Evolutionary conservation across 2,329 filamentous ascomycete genomes (phyloP).

Genomic region (Acrocalymma vagum): DNA sequence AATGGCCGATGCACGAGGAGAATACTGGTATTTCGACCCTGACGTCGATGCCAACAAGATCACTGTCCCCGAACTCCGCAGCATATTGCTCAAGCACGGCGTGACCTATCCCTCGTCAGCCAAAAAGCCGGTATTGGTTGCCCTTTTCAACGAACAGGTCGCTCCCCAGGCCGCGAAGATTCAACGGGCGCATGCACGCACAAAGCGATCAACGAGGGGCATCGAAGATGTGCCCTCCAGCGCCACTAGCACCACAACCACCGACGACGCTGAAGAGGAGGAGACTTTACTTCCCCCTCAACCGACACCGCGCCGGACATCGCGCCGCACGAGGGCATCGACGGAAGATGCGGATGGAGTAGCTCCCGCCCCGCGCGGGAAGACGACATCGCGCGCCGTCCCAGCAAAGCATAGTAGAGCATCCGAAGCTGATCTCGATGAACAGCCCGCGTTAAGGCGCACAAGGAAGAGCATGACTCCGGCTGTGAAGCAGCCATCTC

Average conservation of each 20-base stretch:
- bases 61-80: constrained; percentile 87
- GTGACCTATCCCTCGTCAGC: constrained; percentile 85
- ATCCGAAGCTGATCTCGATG: constrained; percentile 44
- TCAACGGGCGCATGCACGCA: constrained; percentile 75
- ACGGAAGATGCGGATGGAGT: constrained; percentile 41
- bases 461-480: constrained; percentile 50
- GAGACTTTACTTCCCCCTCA: constrained; percentile 56
- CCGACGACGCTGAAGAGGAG: constrained; percentile 62
- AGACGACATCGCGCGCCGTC: constrained; percentile 46
- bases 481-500: constrained; percentile 54
- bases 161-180: constrained; percentile 81
- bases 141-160: constrained; percentile 82
- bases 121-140: constrained; percentile 89
- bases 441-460: constrained; percentile 43
- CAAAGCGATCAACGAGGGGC: constrained; percentile 86
- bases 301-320: constrained; percentile 33
- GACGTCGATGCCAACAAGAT: constrained; percentile 85
- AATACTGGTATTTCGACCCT: constrained; percentile 75
- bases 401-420: constrained; percentile 55
- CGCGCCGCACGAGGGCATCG: constrained; percentile 51
- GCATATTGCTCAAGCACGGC: constrained; percentile 89
- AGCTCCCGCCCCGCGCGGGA: constrained; percentile 30
- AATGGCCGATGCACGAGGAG: constrained; percentile 45
- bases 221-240: constrained; percentile 75
- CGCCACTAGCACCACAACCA: constrained; percentile 66